Percentiles rank a stretch among this genome's conserved stretches.
Evolutionary conservation across 495 filamentous ascomycete genomes (phyloP).

Genomic region (Talaromyces ruber): DNA sequence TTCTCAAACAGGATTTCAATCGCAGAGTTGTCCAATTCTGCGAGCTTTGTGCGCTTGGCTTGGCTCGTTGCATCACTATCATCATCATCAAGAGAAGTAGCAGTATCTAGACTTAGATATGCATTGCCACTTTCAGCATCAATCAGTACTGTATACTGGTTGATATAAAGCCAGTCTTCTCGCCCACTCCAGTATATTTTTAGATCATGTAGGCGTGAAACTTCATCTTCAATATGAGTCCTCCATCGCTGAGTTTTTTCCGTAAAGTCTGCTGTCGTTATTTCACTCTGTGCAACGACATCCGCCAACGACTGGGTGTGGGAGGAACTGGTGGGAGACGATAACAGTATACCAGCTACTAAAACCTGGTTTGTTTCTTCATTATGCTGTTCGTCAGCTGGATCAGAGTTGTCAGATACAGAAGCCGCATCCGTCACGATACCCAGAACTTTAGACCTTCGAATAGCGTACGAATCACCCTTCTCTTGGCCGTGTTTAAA

Average conservation of each 20-base stretch:
- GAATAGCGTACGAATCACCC: background rate
- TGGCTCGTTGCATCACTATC: background rate
- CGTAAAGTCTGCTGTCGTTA: background rate
- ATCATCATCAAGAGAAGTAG: background rate
- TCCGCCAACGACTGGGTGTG: background rate
- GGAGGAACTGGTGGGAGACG: background rate
- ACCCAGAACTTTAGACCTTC: background rate
- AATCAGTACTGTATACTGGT: background rate
- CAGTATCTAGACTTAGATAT: background rate
- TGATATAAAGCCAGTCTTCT: conserved; percentile 1
- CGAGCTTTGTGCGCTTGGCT: background rate
- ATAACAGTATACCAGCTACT: background rate
- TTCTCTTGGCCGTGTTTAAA: background rate
- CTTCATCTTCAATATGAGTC: background rate
- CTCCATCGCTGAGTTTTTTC: background rate
- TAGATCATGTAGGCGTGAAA: background rate
- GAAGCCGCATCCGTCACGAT: background rate
- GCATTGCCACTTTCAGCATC: background rate
- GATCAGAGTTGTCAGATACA: background rate
- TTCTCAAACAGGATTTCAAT: background rate
- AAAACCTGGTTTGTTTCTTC: background rate
- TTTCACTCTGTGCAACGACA: background rate
- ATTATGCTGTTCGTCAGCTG: background rate
- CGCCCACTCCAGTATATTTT: background rate
- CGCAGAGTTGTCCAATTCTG: background rate